Conservation (phyloP, 2,329 filamentous ascomycete genomes). For the Diaporthe batatas region DNA sequence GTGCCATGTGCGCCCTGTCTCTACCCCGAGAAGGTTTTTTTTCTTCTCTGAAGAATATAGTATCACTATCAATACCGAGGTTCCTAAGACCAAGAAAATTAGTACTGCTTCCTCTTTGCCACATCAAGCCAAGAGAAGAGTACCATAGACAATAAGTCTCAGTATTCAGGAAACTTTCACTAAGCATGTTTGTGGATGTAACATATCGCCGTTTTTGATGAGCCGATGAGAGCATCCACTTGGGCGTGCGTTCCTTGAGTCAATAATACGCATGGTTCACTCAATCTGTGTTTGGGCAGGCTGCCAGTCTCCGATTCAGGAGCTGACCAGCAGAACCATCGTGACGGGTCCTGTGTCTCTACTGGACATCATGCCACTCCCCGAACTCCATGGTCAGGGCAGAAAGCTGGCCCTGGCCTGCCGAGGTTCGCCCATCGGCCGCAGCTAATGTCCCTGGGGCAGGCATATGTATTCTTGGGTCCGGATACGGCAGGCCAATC, state of each 20-base stretch:
- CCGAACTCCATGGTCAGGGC: background rate
- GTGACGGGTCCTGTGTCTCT: background rate
- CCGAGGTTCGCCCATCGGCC: background rate
- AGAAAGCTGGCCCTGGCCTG: background rate
- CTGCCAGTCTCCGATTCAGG: background rate
- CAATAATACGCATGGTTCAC: background rate
- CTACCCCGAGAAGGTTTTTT: constrained; percentile 1
- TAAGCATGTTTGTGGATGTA: no score
- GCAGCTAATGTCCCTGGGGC: background rate
- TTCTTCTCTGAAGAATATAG: no score
- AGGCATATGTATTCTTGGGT: background rate
- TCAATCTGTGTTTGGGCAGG: background rate
- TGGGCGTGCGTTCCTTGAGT: background rate
- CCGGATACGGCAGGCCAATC: constrained; percentile 13
- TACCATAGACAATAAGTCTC: no score
- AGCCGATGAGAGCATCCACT: background rate
- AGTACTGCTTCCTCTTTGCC: background rate
- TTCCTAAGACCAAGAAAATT: background rate
- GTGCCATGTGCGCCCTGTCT: background rate
- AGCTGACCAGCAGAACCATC: background rate
- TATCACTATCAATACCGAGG: background rate
- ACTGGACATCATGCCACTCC: background rate
- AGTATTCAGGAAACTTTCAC: background rate
- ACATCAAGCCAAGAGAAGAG: background rate
- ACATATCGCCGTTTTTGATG: background rate